These are phyloP conservation scores for Collybia sp. DNA, from an alignment of 768 basidiomycete genomes.

Conservation along the genomic window DNA sequence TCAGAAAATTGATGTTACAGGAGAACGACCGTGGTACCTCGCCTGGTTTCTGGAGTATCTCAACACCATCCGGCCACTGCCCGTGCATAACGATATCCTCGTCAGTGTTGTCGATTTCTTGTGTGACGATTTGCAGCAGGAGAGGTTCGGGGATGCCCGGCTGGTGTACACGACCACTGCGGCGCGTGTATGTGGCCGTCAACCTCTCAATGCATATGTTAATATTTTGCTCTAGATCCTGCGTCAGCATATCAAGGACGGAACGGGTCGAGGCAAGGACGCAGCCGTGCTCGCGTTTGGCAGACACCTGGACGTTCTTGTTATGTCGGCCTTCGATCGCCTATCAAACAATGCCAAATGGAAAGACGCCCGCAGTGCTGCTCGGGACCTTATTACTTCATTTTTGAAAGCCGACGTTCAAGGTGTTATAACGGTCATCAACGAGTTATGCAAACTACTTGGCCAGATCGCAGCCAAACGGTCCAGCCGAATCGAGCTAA, in stretches of 20 bases:
- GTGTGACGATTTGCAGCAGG: constrained; percentile 79
- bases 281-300: constrained; percentile 15
- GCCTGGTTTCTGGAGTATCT: constrained; percentile 66
- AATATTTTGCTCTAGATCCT: neutral
- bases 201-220: neutral
- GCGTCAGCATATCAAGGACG: too few relatives aligned
- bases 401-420: constrained; percentile 27
- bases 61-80: constrained; percentile 43
- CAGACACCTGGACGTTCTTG: constrained; percentile 32
- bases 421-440: constrained; percentile 24
- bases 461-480: constrained; percentile 14
- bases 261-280: too few relatives aligned
- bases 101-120: constrained; percentile 70
- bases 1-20: constrained; percentile 22
- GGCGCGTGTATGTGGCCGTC: constrained; percentile 47
- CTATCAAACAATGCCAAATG: constrained; percentile 28
- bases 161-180: constrained; percentile 59
- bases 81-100: constrained; percentile 59
- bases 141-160: constrained; percentile 56
- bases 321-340: constrained; percentile 31
- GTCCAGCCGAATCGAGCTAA: constrained; percentile 16
- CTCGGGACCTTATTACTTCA: constrained; percentile 29
- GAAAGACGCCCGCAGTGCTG: constrained; percentile 25
- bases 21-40: constrained; percentile 43
- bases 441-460: constrained; percentile 23